A percentile compares a stretch with the other conserved stretches of the same genome.
Evolutionary conservation across 2,329 filamentous ascomycete species (phyloP).

Genomic region (Ceratocystis smalleyi): DNA sequence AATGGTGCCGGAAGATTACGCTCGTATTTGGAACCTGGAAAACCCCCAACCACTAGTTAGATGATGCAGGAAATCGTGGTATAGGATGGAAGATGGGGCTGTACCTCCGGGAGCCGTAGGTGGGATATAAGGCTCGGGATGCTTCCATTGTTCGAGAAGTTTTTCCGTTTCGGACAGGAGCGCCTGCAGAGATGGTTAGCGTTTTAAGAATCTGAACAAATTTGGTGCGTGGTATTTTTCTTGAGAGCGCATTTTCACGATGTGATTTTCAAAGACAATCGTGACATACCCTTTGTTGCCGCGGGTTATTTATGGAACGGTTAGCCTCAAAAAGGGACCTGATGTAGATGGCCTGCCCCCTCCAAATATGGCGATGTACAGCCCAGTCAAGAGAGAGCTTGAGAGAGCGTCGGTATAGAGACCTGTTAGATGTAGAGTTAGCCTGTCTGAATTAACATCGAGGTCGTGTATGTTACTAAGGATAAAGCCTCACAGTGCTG

Average conservation of each 20-base stretch:
- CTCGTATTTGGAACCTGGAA: slow-evolving; percentile 81
- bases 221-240: background rate
- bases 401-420: slow-evolving; percentile 79
- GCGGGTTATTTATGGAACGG: slow-evolving; percentile 64
- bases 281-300: slow-evolving; percentile 61
- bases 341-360: slow-evolving; percentile 91
- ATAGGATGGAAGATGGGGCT: background rate
- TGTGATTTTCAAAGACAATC: background rate
- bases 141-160: slow-evolving; percentile 85
- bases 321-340: slow-evolving; percentile 91
- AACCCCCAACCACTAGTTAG: background rate
- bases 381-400: slow-evolving; percentile 94
- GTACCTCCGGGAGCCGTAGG: slow-evolving; percentile 88
- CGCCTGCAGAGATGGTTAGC: slow-evolving; percentile 36
- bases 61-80: background rate
- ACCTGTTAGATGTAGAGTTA: slow-evolving; percentile 28
- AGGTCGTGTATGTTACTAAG: background rate
- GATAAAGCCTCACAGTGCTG: slow-evolving; percentile 32
- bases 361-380: slow-evolving; percentile 83
- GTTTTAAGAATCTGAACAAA: background rate
- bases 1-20: slow-evolving; percentile 72
- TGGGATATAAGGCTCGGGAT: slow-evolving; percentile 80
- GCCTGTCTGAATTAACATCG: background rate
- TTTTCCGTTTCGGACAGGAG: slow-evolving; percentile 79
- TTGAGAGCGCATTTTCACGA: background rate